Evolutionary conservation across 1,284 basidiomycete species (phyloP), one percentile per base, ranked within the genome.

Genomic region (Sanghuangporus weigelae): DNA sequence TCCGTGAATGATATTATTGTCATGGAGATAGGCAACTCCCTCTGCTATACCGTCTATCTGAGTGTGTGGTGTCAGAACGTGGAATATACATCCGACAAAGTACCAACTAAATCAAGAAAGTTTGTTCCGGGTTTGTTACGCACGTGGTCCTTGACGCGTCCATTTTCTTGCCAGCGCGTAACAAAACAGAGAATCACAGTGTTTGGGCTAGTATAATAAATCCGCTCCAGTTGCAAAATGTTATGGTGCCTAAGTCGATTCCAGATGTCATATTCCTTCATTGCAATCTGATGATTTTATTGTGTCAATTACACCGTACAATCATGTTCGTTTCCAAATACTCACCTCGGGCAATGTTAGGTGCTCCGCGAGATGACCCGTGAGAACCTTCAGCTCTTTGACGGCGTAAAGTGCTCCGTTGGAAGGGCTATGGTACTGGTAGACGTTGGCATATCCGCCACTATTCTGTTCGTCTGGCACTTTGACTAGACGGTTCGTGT

Each of bases 21-120:
- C 55, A 55, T 64, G 63, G 10, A 64, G 55, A 36, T 64, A 64
- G 1, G 23, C 16, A 11, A 64, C 19, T 2, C 59, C 63, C n/a
- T 38, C 19, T 4, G 44, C 40, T 2, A 64, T 48, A 21, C 26
- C 44, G 14, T 53, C 42, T 16, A 60, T 23, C 63, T 63, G n/a
- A n/a, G 26, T 11, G 21, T 12, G 11, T 8, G 14, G 1, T 26
- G 44, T 54, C 14, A 46, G 6, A 14, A 42, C 12, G 26, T 39
- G 42, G 12, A 36, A 4, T 14, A 36, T 6, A 59, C 11, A 38
- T 19, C 36, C 6, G 23, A 49, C 14, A 38, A 36, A 2, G 2
- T 1, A 54, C 57, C 11, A 10, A 63, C 63, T 26, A 60, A 36
- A 21, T 44, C 4, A 12, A 63, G 38, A n/a, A 48, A 40, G 23